A percentile compares a stretch with the other conserved stretches of the same genome.
Evolutionary conservation across 2,329 filamentous ascomycete genomes (phyloP).

Genomic region (Polytolypa hystricis): DNA sequence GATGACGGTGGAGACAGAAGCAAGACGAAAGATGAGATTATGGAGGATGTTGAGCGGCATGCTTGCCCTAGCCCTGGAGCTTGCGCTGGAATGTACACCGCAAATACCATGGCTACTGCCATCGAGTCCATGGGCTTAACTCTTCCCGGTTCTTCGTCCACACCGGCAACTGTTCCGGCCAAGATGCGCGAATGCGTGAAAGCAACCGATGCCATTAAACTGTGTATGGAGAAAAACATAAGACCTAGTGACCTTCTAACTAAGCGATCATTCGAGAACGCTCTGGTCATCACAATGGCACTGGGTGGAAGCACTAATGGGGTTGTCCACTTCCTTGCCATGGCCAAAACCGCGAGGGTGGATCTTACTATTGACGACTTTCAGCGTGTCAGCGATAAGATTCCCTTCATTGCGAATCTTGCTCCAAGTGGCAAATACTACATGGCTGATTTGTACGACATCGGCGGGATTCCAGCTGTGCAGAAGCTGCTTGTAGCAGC

Average conservation of each 20-base stretch:
- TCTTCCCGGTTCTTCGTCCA: constrained; percentile 73
- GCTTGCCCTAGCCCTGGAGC: constrained; percentile 70
- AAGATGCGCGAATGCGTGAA: constrained; percentile 82
- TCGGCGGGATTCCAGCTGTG: constrained; percentile 76
- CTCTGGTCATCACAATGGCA: constrained; percentile 80
- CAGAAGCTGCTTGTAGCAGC: constrained; percentile 74
- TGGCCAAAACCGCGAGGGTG: constrained; percentile 76
- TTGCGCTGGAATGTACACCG: constrained; percentile 89
- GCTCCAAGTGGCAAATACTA: constrained; percentile 74
- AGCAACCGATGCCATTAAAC: constrained; percentile 64
- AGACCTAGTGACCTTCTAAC: constrained; percentile 70
- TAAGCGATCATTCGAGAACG: constrained; percentile 73
- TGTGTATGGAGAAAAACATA: constrained; percentile 73
- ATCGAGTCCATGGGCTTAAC: constrained; percentile 82
- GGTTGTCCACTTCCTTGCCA: constrained; percentile 78
- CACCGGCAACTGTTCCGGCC: constrained; percentile 65
- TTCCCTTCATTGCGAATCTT: constrained; percentile 76
- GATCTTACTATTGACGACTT: constrained; percentile 70
- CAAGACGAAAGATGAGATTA: constrained; percentile 63
- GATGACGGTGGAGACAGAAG: constrained; percentile 52
- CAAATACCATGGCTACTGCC: constrained; percentile 85
- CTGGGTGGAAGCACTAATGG: constrained; percentile 86
- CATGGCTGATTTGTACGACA: constrained; percentile 78
- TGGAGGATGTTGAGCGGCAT: constrained; percentile 70
- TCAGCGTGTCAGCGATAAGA: constrained; percentile 67